Conservation (phyloP, 768 basidiomycete genomes). For the Suillus subaureus region DNA sequence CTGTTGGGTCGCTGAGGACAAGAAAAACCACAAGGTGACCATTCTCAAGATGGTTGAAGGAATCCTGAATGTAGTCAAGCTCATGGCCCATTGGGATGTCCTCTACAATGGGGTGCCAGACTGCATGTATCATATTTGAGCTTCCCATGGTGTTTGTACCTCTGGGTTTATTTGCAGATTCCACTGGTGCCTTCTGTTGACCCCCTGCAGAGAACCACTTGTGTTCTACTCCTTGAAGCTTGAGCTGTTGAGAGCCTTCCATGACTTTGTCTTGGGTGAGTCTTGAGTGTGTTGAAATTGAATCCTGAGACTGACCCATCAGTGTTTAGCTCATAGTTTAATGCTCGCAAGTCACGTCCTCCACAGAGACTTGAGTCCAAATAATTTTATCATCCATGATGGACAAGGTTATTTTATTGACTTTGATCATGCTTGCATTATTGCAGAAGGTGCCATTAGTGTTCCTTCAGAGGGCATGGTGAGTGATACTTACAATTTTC, state of each 20-base stretch:
- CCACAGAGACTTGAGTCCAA: not conserved
- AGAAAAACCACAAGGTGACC: not conserved
- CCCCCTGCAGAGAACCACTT: not conserved
- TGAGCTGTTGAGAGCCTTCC: not conserved
- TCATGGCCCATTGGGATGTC: not conserved
- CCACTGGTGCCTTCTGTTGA: not conserved
- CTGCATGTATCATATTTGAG: not conserved
- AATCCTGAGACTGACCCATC: not conserved
- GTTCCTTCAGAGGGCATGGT: not conserved
- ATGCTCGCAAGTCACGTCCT: not conserved
- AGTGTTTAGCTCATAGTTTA: not conserved
- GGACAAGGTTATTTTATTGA: not conserved
- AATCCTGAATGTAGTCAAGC: not conserved
- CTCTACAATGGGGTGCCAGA: not conserved
- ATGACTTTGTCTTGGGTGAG: not conserved
- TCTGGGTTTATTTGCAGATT: not conserved
- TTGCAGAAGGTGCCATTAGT: not conserved
- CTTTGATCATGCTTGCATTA: not conserved
- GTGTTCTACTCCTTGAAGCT: not conserved
- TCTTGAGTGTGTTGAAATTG: not conserved
- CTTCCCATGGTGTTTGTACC: not conserved
- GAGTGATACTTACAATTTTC: not conserved
- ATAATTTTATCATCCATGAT: not conserved
- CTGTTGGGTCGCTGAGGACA: not conserved
- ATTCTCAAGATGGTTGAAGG: not conserved